Percentiles rank a stretch among this genome's conserved stretches.
Evolutionary conservation across 345 rosid genomes (phyloP).

Genomic region (Moricandia arvensis): DNA sequence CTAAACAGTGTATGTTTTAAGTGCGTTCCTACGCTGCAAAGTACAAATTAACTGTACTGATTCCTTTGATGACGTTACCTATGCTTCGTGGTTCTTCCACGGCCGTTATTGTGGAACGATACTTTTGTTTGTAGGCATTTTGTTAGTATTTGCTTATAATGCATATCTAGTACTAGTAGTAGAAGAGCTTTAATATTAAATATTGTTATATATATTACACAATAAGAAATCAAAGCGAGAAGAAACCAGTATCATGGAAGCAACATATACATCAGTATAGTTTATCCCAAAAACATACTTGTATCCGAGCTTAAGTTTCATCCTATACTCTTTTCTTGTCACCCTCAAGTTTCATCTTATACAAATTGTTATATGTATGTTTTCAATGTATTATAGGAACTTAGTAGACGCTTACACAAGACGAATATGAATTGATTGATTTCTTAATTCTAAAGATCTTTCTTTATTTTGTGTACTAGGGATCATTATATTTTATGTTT

Average conservation of each 20-base stretch:
- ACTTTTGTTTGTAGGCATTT: background rate
- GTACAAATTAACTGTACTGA: conserved; percentile 33
- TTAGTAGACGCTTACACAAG: background rate
- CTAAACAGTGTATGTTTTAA: background rate
- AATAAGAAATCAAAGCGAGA: background rate
- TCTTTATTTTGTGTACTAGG: background rate
- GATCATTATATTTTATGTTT: background rate
- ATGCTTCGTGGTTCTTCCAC: conserved; percentile 17
- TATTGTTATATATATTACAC: background rate
- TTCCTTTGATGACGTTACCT: conserved; percentile 33
- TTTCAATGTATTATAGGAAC: background rate
- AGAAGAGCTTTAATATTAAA: background rate
- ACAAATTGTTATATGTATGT: background rate
- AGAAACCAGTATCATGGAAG: background rate
- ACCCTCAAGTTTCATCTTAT: no score
- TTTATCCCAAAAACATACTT: no score
- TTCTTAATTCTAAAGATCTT: background rate
- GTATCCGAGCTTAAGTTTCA: background rate
- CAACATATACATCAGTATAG: background rate
- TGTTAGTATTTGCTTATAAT: background rate
- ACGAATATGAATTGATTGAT: background rate
- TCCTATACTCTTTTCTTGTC: background rate
- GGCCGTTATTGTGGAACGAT: background rate
- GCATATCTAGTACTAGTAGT: no score
- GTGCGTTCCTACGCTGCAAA: conserved; percentile 24